Conservation (phyloP, 345 rosid genomes). For the Eucalyptus urophylla region DNA sequence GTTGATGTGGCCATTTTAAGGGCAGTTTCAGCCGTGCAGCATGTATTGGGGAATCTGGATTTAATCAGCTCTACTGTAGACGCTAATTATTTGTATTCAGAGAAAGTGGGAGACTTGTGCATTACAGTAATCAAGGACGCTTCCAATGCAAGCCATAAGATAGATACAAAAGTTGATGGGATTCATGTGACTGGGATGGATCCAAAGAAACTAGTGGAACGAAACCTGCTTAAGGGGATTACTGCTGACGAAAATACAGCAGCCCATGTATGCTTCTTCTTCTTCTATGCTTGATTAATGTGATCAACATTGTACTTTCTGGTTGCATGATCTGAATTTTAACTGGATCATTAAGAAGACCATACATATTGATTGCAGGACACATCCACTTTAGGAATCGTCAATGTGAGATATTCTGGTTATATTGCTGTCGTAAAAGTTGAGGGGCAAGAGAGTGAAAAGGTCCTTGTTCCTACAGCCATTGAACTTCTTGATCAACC, state of each 20-base stretch:
- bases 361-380: slow-evolving; percentile 40
- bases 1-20: slow-evolving; percentile 77
- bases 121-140: slow-evolving; percentile 53
- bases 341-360: background rate
- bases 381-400: slow-evolving; percentile 61
- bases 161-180: slow-evolving; percentile 93
- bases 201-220: slow-evolving; percentile 44
- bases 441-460: slow-evolving; percentile 35
- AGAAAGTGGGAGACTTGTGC: slow-evolving; percentile 67
- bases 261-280: slow-evolving; percentile 63
- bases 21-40: slow-evolving; percentile 70
- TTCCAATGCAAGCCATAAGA: slow-evolving; percentile 62
- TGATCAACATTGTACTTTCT: background rate
- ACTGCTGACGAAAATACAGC: slow-evolving; percentile 97
- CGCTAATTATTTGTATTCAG: slow-evolving; percentile 25
- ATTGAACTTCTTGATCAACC: slow-evolving; percentile 77
- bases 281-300: slow-evolving; percentile 1
- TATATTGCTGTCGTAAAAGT: slow-evolving; percentile 72
- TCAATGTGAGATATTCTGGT: slow-evolving; percentile 82
- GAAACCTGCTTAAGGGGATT: slow-evolving; percentile 91
- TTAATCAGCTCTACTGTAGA: slow-evolving; percentile 4
- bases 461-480: slow-evolving; percentile 36
- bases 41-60: slow-evolving; percentile 31
- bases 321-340: background rate
- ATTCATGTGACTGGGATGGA: slow-evolving; percentile 51